These are phyloP conservation scores for Canavalia ensiformis DNA, from an alignment of 306 rosid species.

Conservation along the genomic window DNA sequence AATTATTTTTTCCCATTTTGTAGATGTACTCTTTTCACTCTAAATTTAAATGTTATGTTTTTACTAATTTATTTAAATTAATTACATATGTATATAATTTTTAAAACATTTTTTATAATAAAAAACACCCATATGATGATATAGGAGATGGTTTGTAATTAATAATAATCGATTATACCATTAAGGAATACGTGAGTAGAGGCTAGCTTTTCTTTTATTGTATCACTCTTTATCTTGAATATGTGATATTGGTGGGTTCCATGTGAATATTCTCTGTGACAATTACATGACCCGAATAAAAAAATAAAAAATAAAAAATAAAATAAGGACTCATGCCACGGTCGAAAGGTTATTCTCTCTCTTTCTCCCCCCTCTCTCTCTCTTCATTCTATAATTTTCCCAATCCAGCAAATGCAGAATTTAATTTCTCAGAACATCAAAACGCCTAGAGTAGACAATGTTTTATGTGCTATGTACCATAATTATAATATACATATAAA, in stretches of 20 bases:
- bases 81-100: too few species aligned
- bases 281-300: conserved; percentile 8
- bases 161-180: background rate
- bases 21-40: too few species aligned
- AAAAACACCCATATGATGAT: too few species aligned
- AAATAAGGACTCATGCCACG: background rate
- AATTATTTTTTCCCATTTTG: too few species aligned
- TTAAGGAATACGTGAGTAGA: conserved; percentile 37
- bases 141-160: too few species aligned
- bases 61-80: too few species aligned
- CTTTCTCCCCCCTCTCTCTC: too few species aligned
- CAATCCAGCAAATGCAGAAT: background rate
- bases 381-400: background rate
- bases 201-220: conserved; percentile 28
- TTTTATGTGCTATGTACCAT: background rate
- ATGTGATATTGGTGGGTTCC: conserved; percentile 48
- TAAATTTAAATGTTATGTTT: too few species aligned
- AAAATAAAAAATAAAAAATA: background rate
- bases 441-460: background rate
- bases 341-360: background rate
- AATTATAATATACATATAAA: background rate
- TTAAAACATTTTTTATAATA: too few species aligned
- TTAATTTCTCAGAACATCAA: background rate
- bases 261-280: conserved; percentile 48
- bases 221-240: conserved; percentile 40